Base-by-base conservation (phyloP, 108 stramenopile genomes). In the Mediolabrus comicus region DNA sequence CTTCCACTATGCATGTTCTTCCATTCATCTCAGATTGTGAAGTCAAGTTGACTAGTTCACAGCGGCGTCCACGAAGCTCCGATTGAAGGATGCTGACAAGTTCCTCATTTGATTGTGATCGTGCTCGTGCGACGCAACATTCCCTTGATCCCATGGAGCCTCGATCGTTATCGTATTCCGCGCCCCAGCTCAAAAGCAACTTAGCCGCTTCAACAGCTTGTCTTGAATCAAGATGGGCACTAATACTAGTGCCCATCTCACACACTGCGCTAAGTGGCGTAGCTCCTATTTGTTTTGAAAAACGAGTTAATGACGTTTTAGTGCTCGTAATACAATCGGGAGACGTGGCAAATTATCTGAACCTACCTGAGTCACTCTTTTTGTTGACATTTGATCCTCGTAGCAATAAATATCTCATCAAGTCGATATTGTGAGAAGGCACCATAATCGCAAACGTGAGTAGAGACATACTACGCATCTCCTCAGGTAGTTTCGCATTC, bases 21-120 rank as follows among this genome's bases (percentile, higher is more conserved):
- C 54, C 54, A 32, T 56, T 56, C 14, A 56, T 1, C 13, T 56
- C 54, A 28, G 54, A n/a, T 32, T 32, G 54, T 4, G 54, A 32
- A 32, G 54, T 4, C n/a, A 56, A 56, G 54, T 56, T 6, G 54
- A 56, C 54, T n/a, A 56, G 54, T n/a, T 56, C 54, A 32, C 54
- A 56, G 14, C 54, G 27, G 14, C 54, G 27, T 28, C 54, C 54
- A 13, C 54, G 4, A 56, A 56, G 54, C 27, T 56, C 13, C 31
- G 54, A 56, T 32, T 56, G 54, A 56, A 56, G 31, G 30, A 56
- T 28, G 6, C n/a, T 28, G 27, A 32, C 54, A 28, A 56, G 31
- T 56, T 32, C 31, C 22, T 2, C 4, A n/a, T 56, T 56, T 3
- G 13, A 1, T 56, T 32, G 54, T 56, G 41, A 14, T 41, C 17